Evolutionary conservation across 2,329 filamentous ascomycete genomes (phyloP).

Genomic region (Anthostomella pinea): DNA sequence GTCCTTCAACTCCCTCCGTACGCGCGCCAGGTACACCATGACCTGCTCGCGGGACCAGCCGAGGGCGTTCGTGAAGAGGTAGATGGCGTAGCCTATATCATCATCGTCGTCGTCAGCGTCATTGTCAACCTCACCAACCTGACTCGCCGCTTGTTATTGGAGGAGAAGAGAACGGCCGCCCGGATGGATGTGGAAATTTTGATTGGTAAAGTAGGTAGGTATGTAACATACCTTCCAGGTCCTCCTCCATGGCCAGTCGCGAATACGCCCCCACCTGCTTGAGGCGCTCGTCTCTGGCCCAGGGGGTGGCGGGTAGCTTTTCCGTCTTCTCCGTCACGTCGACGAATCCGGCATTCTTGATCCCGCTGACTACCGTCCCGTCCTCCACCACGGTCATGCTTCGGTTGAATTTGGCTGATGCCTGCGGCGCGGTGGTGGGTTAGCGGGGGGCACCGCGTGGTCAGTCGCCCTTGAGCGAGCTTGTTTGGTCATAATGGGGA

Average conservation of each 20-base stretch:
- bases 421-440: constrained; percentile 8
- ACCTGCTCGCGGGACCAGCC: constrained; percentile 24
- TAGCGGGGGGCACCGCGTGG: too few relatives aligned
- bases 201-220: neutral
- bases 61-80: constrained; percentile 25
- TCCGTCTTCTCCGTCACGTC: constrained; percentile 51
- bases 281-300: constrained; percentile 28
- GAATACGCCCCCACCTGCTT: constrained; percentile 29
- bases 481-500: too few relatives aligned
- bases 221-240: constrained; percentile 24
- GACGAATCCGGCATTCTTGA: constrained; percentile 55
- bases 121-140: neutral
- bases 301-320: constrained; percentile 41
- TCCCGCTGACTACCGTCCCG: constrained; percentile 47
- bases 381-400: constrained; percentile 51
- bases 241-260: constrained; percentile 26
- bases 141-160: neutral
- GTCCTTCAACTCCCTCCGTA: constrained; percentile 22
- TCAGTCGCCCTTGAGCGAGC: too few relatives aligned
- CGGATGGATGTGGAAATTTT: neutral
- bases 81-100: constrained; percentile 26
- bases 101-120: neutral
- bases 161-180: neutral
- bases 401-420: constrained; percentile 33
- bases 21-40: constrained; percentile 17